Percentiles rank a stretch among this genome's conserved stretches.
phyloP scores from a whole-genome alignment of 2,329 filamentous ascomycete genomes.

The Cladosporium sp. region DNA sequence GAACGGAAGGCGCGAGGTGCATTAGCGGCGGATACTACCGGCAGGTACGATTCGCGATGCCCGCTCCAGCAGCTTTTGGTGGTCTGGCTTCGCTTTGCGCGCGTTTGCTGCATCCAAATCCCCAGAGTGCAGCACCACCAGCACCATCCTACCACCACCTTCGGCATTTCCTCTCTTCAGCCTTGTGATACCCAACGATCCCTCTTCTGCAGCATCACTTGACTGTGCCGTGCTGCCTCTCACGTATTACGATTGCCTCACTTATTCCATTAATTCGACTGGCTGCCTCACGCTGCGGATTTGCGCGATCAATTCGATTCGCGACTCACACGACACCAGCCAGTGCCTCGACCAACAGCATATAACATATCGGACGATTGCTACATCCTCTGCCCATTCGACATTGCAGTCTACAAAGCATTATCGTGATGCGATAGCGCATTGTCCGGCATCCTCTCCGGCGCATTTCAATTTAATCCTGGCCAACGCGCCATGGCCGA shows the following conservation, averaged over 20 bases:
- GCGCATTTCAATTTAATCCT: conserved; percentile 1
- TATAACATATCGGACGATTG: neutral
- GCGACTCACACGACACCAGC: neutral
- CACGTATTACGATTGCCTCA: conserved; percentile 1
- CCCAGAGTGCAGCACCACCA: neutral
- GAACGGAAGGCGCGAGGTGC: neutral
- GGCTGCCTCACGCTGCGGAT: conserved; percentile 3
- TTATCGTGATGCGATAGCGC: conserved; percentile 10
- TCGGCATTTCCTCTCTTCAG: neutral
- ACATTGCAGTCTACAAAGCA: neutral
- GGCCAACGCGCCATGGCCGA: conserved; percentile 30
- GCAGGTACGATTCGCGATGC: neutral
- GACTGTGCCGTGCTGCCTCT: conserved; percentile 12
- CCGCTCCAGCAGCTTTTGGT: neutral
- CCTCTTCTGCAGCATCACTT: conserved; percentile 12
- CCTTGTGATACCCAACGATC: neutral
- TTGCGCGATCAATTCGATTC: neutral
- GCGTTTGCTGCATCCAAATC: neutral
- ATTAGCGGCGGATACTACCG: neutral
- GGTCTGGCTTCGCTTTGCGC: neutral
- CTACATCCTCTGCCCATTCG: neutral
- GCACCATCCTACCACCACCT: neutral
- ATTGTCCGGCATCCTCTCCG: neutral
- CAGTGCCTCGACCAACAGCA: neutral
- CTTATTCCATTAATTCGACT: neutral